Evolutionary conservation across 2,329 filamentous ascomycete species (phyloP), one percentile per base, ranked within the genome.

Genomic region (Exophiala lecanii-corni): DNA sequence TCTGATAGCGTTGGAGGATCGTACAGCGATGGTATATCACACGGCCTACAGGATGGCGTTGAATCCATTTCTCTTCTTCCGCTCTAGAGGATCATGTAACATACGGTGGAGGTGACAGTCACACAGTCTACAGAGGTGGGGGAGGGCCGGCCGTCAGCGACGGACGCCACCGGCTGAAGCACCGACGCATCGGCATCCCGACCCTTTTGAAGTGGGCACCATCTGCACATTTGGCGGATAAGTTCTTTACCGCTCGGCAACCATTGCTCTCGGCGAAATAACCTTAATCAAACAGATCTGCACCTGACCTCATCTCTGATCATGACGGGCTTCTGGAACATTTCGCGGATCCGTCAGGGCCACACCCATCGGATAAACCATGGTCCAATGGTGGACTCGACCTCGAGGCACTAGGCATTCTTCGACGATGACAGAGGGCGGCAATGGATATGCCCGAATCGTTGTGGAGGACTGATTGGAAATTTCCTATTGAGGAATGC

Each of bases 171-270:
- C n/a, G n/a, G n/a, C n/a, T n/a, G n/a, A n/a, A n/a, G n/a, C n/a
- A n/a, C n/a, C n/a, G n/a, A n/a, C n/a, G n/a, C n/a, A n/a, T n/a
- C n/a, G n/a, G n/a, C n/a, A n/a, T n/a, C n/a, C n/a, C n/a, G n/a
- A n/a, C n/a, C n/a, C n/a, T n/a, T n/a, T n/a, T n/a, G n/a, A n/a
- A n/a, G n/a, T n/a, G n/a, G n/a, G n/a, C n/a, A n/a, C n/a, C n/a
- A n/a, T n/a, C n/a, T n/a, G n/a, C n/a, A n/a, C n/a, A n/a, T n/a
- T n/a, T n/a, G 38, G 28, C 38, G 40, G 40, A 13, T 12, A 37
- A 43, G 34, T 9, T 36, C 23, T 43, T 31, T 37, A 10, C 40
- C 40, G 40, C 20, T 35, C 39, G 21, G 39, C 39, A 42, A 12
- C 18, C 30, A 9, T 36, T 20, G 17, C 32, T 30, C 20, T 30